Base-by-base conservation (phyloP, 176 grass and related monocot species). In the Echinochloa phyllopogon region DNA sequence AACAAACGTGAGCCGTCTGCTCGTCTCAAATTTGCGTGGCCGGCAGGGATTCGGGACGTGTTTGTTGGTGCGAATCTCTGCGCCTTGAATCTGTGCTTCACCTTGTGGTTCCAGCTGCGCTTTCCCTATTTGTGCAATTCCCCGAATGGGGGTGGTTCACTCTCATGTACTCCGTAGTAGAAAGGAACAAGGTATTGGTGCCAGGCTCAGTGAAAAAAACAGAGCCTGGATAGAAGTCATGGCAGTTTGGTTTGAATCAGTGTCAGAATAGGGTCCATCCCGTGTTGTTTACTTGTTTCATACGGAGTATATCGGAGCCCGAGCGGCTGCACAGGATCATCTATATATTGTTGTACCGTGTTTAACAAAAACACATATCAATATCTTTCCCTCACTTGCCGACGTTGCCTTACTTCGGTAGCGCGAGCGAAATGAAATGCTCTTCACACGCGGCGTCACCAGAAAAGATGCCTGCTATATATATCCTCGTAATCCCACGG, bases 21-120 rank as follows among this genome's bases (percentile, higher is more conserved):
- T 11, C 52, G 38, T 16, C n/a, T 18, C 15, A 48, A 36, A 39
- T 51, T 61, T 66, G 77, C 78, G 47, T 81, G 63, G 63, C n/a
- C 55, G 45, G 0, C 45, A 47, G 10, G 45, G 11, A 3, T 3
- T n/a, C 17, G 3, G 24, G 6, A 4, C 5, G 27, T 33, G 5
- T 1, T 33, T 33, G 29, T 33, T 29, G 24, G 16, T 65, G 45
- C 77, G 38, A 65, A 66, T 52, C 41, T 6, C 3, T 21, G 57
- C 41, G 41, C 58, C 41, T 42, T 10, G 4, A 12, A 20, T 38
- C 21, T 37, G 17, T 1, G n/a, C 23, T 21, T 16, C 5, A 15
- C 12, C 6, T 70, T 27, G 12, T 48, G 11, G 15, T 25, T n/a
- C 36, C 3, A 4, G 16, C 20, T 18, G 3, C 2, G 0, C 6